Base-by-base conservation (phyloP, 2,329 filamentous ascomycete species). In the Verticillium klebahnii region DNA sequence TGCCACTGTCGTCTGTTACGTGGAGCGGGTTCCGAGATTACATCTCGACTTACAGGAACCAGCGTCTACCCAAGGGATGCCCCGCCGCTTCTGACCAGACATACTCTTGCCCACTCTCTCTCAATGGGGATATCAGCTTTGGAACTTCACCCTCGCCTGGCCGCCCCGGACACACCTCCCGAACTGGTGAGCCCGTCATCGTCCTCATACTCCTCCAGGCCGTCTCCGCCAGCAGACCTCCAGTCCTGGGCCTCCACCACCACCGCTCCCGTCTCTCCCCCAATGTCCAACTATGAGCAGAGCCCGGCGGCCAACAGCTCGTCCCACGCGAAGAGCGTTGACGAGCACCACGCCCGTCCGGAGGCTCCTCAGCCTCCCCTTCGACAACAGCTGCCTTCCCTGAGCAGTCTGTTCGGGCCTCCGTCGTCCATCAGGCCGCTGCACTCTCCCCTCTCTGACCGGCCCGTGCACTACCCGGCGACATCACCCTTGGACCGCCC, bases 221-320 rank as follows among this genome's bases (percentile, higher is more conserved):
- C 76, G 29, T 75, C 73, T 23, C 72, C 73, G 40, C 69, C 75
- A 59, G 79, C 78, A 68, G 80, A 82, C 66, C 58, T 59, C 15
- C 75, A 77, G 68, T 70, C 74, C 61, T 82, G 80, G 79, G 76
- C 74, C 59, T 74, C 74, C 58, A 71, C 73, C 64, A 62, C 67
- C 63, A 67, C 70, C 60, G 72, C 74, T 63, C 78, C 80, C 62
- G 74, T 81, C 64, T 82, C 82, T 65, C 79, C 83, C 71, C 80
- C 81, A 67, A 86, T 86, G 84, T 82, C 83, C 70, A 81, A 77
- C 73, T 82, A 85, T 85, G 84, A 84, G 62, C 80, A 78, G 65
- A 71, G 73, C 65, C 70, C 75, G 64, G 77, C 72, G 69, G 69
- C 73, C 71, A 77, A 79, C 63, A 78, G 80, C 78, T 74, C 75